Evolutionary conservation across 768 basidiomycete species (phyloP).

Genomic region (Boletus pseudo-olivaceus): DNA sequence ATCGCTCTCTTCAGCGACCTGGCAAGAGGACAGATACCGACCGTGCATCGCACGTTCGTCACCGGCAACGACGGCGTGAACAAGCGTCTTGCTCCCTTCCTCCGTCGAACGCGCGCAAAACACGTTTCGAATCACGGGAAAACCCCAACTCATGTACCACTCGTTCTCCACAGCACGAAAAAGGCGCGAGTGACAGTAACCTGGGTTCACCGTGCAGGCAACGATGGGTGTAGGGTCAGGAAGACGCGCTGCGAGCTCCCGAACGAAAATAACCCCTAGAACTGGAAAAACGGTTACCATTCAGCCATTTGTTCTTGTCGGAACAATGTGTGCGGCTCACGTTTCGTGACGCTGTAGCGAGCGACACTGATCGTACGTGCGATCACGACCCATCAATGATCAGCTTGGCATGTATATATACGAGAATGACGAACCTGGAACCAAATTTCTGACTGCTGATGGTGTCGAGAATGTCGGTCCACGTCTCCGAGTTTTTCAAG

Average conservation of each 20-base stretch:
- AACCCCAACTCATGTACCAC: slow-evolving; percentile 4
- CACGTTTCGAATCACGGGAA: slow-evolving; percentile 3
- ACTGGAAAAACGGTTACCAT: slow-evolving; percentile 9
- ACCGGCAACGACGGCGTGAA: slow-evolving; percentile 26
- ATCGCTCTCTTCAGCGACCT: slow-evolving; percentile 26
- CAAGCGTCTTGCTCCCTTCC: slow-evolving; percentile 32
- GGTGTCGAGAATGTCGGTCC: slow-evolving; percentile 19
- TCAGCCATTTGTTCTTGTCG: not conserved
- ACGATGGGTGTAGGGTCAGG: slow-evolving; percentile 21
- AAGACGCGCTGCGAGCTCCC: slow-evolving; percentile 27
- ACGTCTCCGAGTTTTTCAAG: slow-evolving; percentile 5
- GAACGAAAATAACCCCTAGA: slow-evolving; percentile 29
- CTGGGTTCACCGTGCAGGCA: slow-evolving; percentile 29
- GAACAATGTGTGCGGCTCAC: slow-evolving; percentile 1
- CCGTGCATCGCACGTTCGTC: slow-evolving; percentile 20
- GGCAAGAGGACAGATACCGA: slow-evolving; percentile 24
- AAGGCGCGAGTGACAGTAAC: slow-evolving; percentile 30
- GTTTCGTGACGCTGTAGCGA: slow-evolving; percentile 25
- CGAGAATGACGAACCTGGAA: slow-evolving; percentile 8
- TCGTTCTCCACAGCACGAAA: slow-evolving; percentile 15
- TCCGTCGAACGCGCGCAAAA: slow-evolving; percentile 27
- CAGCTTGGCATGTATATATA: not conserved
- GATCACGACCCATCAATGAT: not conserved
- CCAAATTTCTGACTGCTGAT: slow-evolving; percentile 22
- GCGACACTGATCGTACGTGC: not conserved